Evolutionary conservation across 148 eudicot species (phyloP).

Genomic region (Polygonum aviculare): DNA sequence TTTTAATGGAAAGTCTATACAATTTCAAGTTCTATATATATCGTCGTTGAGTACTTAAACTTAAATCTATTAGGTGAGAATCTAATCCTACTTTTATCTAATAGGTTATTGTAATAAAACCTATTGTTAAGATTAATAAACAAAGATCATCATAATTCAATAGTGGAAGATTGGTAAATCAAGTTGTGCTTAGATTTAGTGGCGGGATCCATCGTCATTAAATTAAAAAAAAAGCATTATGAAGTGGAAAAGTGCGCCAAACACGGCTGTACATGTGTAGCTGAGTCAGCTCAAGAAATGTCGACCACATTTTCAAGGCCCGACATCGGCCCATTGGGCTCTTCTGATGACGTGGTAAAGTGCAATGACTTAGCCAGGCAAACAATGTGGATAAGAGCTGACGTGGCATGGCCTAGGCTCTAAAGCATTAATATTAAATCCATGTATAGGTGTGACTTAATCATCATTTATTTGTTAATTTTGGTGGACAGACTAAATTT

Average conservation of each 20-base stretch:
- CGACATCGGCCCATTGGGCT: background rate
- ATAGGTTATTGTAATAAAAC: no score
- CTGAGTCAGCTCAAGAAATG: conserved; percentile 2
- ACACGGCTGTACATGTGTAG: background rate
- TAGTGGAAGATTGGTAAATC: no score
- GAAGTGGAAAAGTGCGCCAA: background rate
- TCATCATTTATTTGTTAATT: background rate
- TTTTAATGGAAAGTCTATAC: no score
- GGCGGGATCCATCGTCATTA: background rate
- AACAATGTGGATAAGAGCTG: conserved; percentile 6
- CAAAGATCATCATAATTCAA: no score
- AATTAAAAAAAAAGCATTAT: background rate
- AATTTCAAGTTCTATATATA: no score
- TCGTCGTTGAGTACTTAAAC: no score
- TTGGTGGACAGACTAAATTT: background rate
- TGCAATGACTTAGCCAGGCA: background rate
- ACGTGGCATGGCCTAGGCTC: background rate
- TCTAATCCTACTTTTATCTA: no score
- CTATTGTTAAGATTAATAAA: no score
- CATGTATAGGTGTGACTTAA: background rate
- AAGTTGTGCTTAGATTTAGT: background rate
- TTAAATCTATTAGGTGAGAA: no score
- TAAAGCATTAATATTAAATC: background rate
- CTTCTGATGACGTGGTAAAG: background rate
- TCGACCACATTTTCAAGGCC: background rate